A percentile compares a stretch with the other conserved stretches of the same genome.
Conservation (phyloP, 192 early-diverging fungal genomes). For the Chytriomyces hyalinus region DNA sequence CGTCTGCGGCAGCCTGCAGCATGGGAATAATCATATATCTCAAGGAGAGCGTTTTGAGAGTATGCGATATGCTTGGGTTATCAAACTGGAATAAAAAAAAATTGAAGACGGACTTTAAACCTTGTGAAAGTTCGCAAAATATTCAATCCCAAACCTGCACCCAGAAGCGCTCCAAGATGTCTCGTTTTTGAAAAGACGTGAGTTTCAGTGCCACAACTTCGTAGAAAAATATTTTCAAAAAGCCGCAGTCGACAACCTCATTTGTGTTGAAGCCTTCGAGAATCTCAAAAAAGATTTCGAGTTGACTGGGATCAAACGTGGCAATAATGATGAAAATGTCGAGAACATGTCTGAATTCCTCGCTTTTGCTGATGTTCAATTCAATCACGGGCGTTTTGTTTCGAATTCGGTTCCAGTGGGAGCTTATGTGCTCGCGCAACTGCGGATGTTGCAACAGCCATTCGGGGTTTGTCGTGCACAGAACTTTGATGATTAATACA, state of each 20-base stretch:
- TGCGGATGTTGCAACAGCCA: conserved; percentile 49
- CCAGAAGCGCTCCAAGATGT: conserved; percentile 79
- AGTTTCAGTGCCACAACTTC: conserved; percentile 69
- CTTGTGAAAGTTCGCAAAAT: neutral
- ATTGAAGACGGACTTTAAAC: neutral
- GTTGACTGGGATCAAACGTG: conserved; percentile 65
- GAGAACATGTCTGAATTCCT: conserved; percentile 65
- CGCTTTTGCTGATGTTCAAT: conserved; percentile 21
- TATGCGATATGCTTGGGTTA: conserved; percentile 52
- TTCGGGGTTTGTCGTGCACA: conserved; percentile 33
- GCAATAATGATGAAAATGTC: conserved; percentile 77
- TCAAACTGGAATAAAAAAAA: neutral
- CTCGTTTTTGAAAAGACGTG: conserved; percentile 61
- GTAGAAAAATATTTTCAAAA: conserved; percentile 72
- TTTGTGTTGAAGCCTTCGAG: conserved; percentile 71
- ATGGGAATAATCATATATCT: conserved; percentile 87
- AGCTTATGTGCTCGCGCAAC: conserved; percentile 33
- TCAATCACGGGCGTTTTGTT: conserved; percentile 23
- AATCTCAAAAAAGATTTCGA: conserved; percentile 76
- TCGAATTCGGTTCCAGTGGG: conserved; percentile 39
- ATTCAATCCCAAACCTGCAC: conserved; percentile 64
- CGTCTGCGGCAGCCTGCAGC: conserved; percentile 70
- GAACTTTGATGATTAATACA: conserved; percentile 35
- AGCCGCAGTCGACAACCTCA: conserved; percentile 66
- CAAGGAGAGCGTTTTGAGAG: conserved; percentile 74